These are phyloP conservation scores for Kodamaea neixiangensis DNA, from an alignment of 805 yeast genomes.

Conservation along the genomic window DNA sequence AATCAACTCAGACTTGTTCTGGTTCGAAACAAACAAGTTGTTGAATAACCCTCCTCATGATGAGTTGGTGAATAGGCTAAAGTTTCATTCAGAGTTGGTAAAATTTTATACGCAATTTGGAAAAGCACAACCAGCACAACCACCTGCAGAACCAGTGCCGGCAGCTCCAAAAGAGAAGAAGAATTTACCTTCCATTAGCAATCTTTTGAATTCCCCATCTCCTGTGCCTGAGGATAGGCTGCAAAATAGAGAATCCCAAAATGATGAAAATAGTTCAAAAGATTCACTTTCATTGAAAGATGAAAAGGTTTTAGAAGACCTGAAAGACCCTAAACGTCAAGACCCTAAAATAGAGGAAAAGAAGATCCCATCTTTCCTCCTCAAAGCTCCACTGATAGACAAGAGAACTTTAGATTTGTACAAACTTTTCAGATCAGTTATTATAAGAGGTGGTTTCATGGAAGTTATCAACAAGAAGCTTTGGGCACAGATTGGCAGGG, in stretches of 20 bases:
- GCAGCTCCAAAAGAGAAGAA: neutral
- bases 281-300: too few relatives aligned
- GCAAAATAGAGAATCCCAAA: neutral
- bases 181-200: neutral
- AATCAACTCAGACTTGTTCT: slow-evolving; percentile 47
- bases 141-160: neutral
- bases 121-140: neutral
- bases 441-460: slow-evolving; percentile 65
- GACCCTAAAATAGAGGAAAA: slow-evolving; percentile 1
- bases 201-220: slow-evolving; percentile 4
- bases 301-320: neutral
- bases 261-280: neutral
- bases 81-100: slow-evolving; percentile 50
- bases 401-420: slow-evolving; percentile 66
- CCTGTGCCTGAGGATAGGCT: slow-evolving; percentile 2
- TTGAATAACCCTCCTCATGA: slow-evolving; percentile 40
- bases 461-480: slow-evolving; percentile 63
- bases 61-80: slow-evolving; percentile 44
- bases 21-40: slow-evolving; percentile 55
- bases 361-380: slow-evolving; percentile 23
- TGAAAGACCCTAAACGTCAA: neutral
- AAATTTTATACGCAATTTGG: slow-evolving; percentile 34
- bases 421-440: slow-evolving; percentile 57
- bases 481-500: slow-evolving; percentile 86
- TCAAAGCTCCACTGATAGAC: slow-evolving; percentile 65